Percentiles rank a stretch among this genome's conserved stretches.
phyloP scores from a whole-genome alignment of 345 rosid genomes.

The Populus pruinosa region DNA sequence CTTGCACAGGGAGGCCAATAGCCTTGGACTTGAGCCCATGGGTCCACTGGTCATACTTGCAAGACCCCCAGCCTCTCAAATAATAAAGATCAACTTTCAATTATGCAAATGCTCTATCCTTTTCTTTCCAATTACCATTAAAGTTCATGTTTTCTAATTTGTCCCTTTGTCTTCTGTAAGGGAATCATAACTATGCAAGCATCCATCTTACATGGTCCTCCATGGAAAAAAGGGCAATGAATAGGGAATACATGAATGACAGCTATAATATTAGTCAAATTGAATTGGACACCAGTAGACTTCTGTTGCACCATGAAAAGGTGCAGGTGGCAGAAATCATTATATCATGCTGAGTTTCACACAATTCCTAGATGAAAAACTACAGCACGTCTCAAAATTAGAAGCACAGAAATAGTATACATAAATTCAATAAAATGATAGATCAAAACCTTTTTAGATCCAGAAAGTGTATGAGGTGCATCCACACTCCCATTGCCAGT shows the following conservation, averaged over 20 bases:
- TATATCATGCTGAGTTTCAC: neutral
- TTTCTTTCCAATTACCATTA: neutral
- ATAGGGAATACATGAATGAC: neutral
- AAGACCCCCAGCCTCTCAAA: neutral
- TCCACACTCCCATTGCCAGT: slow-evolving; percentile 37
- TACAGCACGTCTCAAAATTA: neutral
- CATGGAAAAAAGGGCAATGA: neutral
- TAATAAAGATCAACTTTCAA: neutral
- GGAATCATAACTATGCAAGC: neutral
- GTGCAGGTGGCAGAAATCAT: neutral
- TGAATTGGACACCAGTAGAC: neutral
- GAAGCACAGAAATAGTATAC: neutral
- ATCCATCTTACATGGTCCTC: neutral
- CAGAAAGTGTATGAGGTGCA: slow-evolving; percentile 33
- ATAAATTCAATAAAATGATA: neutral
- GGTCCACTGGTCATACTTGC: neutral
- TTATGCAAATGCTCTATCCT: neutral
- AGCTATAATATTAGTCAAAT: neutral
- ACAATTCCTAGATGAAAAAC: neutral
- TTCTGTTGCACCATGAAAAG: neutral
- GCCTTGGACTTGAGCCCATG: neutral
- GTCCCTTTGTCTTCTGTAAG: neutral
- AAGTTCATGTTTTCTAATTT: neutral
- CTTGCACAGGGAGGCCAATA: neutral
- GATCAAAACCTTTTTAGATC: slow-evolving; percentile 57